These are phyloP conservation scores for Candolleomyces aberdarensis DNA, from an alignment of 768 basidiomycete species.

Conservation along the genomic window DNA sequence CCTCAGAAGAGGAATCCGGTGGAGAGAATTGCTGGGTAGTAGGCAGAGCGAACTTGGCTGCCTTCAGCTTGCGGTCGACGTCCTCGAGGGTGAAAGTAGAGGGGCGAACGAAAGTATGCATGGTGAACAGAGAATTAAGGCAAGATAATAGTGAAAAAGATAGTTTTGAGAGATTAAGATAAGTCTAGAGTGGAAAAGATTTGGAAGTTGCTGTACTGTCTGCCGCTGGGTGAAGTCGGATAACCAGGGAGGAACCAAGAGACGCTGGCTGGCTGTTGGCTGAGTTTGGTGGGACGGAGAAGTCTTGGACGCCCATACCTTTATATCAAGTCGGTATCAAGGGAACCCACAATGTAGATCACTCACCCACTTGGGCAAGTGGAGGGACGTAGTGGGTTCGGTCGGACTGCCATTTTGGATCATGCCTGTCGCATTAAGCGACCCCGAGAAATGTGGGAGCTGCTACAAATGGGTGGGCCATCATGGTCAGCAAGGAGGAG, in stretches of 20 bases:
- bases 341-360: neutral
- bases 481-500: too few relatives aligned
- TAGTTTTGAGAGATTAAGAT: neutral
- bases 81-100: slow-evolving; percentile 37
- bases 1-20: slow-evolving; percentile 5
- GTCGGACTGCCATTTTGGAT: too few relatives aligned
- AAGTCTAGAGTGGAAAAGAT: neutral
- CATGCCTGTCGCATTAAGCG: too few relatives aligned
- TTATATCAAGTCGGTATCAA: neutral
- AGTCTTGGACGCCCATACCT: neutral
- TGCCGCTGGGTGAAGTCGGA: neutral
- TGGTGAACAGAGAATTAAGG: neutral
- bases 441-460: too few relatives aligned
- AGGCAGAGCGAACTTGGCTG: slow-evolving; percentile 8
- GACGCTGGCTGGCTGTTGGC: neutral
- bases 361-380: too few relatives aligned
- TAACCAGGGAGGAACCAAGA: neutral
- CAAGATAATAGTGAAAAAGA: neutral
- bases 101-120: slow-evolving; percentile 5
- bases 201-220: neutral
- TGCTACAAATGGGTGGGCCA: too few relatives aligned
- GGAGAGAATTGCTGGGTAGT: slow-evolving; percentile 2
- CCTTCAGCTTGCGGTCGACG: slow-evolving; percentile 49
- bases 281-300: neutral
- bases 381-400: too few relatives aligned